phyloP scores from a whole-genome alignment of 208 protist genomes.

The Acanthamoeba castellanii region DNA sequence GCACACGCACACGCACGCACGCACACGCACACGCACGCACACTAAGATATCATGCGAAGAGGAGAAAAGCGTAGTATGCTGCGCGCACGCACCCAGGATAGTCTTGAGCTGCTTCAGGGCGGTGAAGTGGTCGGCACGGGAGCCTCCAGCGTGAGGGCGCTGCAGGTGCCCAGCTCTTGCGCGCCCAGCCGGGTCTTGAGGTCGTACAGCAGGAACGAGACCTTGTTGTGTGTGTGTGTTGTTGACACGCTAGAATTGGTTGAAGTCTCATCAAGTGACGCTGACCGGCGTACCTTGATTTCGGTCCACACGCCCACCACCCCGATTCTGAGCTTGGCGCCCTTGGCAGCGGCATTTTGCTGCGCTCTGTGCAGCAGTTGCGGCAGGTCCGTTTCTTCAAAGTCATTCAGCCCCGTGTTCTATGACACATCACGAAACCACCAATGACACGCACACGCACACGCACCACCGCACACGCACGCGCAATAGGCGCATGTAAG shows the following conservation, averaged over 20 bases:
- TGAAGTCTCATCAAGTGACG: too few species aligned
- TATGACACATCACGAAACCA: neutral
- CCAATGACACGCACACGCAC: neutral
- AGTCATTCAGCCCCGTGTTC: slow-evolving; percentile 48
- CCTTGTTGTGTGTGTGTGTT: neutral
- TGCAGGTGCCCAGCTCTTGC: slow-evolving; percentile 11
- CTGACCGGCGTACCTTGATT: neutral
- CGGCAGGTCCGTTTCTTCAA: slow-evolving; percentile 16
- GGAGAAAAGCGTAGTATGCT: neutral
- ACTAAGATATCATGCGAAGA: too few species aligned
- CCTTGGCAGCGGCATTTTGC: slow-evolving; percentile 7
- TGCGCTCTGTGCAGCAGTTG: neutral
- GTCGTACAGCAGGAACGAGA: slow-evolving; percentile 54
- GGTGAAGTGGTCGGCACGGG: slow-evolving; percentile 27
- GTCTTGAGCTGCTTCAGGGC: slow-evolving; percentile 42
- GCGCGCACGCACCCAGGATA: neutral
- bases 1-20: too few species aligned
- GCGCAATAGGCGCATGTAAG: neutral
- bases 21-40: too few species aligned
- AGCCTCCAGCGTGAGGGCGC: slow-evolving; percentile 38
- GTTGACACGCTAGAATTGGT: too few species aligned
- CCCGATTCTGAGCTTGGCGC: slow-evolving; percentile 38
- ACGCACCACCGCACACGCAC: neutral
- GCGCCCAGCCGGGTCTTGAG: neutral
- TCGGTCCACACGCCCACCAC: slow-evolving; percentile 66